Conservation (phyloP, 345 rosid species). For the Populus alba region DNA sequence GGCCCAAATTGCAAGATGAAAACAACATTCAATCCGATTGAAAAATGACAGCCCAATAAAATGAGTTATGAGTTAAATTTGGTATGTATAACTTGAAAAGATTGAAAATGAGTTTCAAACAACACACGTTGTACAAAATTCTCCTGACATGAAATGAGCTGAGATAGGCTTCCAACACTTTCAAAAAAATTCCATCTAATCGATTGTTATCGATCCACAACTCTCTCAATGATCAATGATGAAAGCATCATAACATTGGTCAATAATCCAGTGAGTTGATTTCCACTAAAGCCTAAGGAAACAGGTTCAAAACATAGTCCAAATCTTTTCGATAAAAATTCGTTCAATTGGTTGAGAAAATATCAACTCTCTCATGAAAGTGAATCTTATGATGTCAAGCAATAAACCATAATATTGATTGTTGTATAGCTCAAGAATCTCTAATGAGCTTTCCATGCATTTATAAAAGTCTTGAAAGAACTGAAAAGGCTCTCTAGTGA, state of each 20-base stretch:
- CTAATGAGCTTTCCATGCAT: background rate
- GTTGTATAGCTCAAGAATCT: no score
- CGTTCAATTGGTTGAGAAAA: background rate
- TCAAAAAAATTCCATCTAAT: background rate
- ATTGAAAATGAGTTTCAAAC: background rate
- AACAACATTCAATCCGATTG: background rate
- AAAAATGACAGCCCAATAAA: background rate
- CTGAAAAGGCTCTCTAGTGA: no score
- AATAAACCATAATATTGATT: background rate
- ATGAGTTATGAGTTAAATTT: background rate
- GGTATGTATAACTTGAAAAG: background rate
- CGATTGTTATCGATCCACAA: background rate
- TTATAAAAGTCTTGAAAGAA: no score
- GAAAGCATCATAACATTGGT: background rate
- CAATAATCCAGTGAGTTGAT: background rate
- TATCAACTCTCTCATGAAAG: no score
- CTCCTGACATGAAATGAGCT: background rate
- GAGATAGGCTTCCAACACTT: background rate
- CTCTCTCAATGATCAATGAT: background rate
- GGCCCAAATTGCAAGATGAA: conserved; percentile 2
- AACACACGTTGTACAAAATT: background rate
- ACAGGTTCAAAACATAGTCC: background rate
- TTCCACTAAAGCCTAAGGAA: background rate
- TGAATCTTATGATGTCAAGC: background rate
- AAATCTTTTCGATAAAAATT: background rate